Evolutionary conservation across 2,329 filamentous ascomycete species (phyloP).

Genomic region (Coleophoma cylindrospora): DNA sequence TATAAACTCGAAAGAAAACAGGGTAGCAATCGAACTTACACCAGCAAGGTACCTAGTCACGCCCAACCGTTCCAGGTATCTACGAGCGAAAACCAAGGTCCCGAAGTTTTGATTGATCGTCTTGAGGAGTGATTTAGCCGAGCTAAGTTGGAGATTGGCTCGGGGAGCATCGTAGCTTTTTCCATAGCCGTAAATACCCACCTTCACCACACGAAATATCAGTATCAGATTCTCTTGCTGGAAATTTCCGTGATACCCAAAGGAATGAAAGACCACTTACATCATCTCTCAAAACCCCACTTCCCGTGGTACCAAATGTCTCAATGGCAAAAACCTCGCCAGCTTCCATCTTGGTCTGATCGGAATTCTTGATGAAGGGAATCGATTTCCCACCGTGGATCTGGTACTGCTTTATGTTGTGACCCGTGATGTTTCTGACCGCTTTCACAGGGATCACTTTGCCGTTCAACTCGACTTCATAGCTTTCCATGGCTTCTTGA

Average conservation of each 20-base stretch:
- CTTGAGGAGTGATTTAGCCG: conserved; percentile 51
- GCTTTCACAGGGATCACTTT: conserved; percentile 46
- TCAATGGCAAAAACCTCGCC: conserved; percentile 55
- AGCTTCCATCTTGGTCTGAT: conserved; percentile 50
- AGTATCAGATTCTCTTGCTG: no score
- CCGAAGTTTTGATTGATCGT: conserved; percentile 59
- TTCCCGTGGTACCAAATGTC: conserved; percentile 51
- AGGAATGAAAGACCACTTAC: conserved; percentile 21
- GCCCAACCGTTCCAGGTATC: conserved; percentile 61
- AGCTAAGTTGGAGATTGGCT: conserved; percentile 37
- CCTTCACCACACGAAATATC: conserved; percentile 24
- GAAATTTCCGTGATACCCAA: no score
- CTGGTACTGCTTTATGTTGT: conserved; percentile 47
- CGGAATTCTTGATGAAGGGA: conserved; percentile 46
- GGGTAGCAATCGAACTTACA: conserved; percentile 28
- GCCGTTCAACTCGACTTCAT: conserved; percentile 47
- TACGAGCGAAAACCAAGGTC: conserved; percentile 54
- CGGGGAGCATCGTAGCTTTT: conserved; percentile 32
- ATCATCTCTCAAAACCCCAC: conserved; percentile 41
- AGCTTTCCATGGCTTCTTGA: conserved; percentile 56
- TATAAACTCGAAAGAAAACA: not conserved
- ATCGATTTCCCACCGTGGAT: conserved; percentile 53
- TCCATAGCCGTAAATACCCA: conserved; percentile 48
- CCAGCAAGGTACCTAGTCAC: conserved; percentile 53
- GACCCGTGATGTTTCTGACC: conserved; percentile 45